Evolutionary conservation across 148 eudicot genomes (phyloP), one percentile per base, ranked within the genome.

Genomic region (Rhododendron ferrugineum): DNA sequence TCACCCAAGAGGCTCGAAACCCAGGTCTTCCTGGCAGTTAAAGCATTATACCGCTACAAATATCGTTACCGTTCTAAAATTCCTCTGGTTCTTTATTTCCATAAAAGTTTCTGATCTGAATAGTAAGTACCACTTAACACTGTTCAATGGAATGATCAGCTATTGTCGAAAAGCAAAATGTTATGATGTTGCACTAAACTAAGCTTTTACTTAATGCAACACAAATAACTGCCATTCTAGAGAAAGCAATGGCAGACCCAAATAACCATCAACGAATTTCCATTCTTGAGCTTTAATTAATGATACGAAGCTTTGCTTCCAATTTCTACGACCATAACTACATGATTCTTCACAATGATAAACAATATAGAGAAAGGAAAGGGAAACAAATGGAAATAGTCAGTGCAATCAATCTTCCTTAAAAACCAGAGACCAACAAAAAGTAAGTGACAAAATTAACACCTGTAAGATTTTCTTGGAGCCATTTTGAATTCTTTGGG

Each of bases 401-500:
- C 36, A 60, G 14, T 62, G 74, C 13, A 16, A 4, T 9, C 4
- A 28, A 50, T 23, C 81, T 30, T 37, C 36, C 50, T 22, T 76
- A 37, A 46, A 30, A 62, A 70, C 42, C 8, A 40, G 46, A 70
- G 75, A 70, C 37, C 40, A 68, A 70, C 22, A 58, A 36, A 28
- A 52, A 34, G 26, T 26, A 83, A 79, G 40, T 11, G 46, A 46
- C 79, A 44, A 74, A 80, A 82, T 5, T 37, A 34, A 52, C 34
- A 93, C 94, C 94, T 86, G 86, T 92, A 46, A 93, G 95, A 87
- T 92, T 93, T 11, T 93, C 93, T 87, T 91, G 93, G 77, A 93
- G 94, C 94, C 94, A 92, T 88, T 92, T 92, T 26, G 94, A 93
- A 81, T 92, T 92, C 90, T 90, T 92, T 52, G 94, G 94, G 87